These are phyloP conservation scores for Picea mariana DNA, from an alignment of 83 land plant genomes.

Conservation along the genomic window DNA sequence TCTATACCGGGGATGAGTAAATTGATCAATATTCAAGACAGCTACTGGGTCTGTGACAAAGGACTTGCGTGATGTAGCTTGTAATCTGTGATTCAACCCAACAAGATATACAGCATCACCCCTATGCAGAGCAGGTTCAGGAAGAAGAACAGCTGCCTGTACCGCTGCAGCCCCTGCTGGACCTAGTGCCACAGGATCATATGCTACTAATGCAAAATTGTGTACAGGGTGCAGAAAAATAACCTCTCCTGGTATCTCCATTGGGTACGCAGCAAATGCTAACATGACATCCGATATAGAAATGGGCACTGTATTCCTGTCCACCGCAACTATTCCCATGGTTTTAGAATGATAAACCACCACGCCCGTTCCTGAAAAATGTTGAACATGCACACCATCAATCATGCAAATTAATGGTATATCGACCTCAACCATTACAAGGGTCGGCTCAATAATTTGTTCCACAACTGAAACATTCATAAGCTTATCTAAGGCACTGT, in stretches of 20 bases:
- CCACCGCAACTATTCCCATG: constrained; percentile 27
- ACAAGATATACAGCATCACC: too few relatives aligned
- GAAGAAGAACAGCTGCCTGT: constrained; percentile 3
- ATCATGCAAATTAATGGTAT: constrained; percentile 41
- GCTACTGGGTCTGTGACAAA: too few relatives aligned
- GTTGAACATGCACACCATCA: constrained; percentile 46
- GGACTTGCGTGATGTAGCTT: too few relatives aligned
- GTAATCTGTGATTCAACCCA: too few relatives aligned
- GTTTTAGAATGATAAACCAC: constrained; percentile 39
- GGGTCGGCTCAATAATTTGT: constrained; percentile 36
- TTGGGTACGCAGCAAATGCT: constrained; percentile 45
- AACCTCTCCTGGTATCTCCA: constrained; percentile 48
- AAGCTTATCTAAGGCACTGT: constrained; percentile 12
- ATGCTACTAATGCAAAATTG: too few relatives aligned
- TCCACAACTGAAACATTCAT: constrained; percentile 33
- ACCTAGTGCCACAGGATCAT: too few relatives aligned
- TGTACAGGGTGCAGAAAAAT: constrained; percentile 40
- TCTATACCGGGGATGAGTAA: too few relatives aligned
- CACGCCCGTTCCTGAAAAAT: constrained; percentile 46
- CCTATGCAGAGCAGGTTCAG: not conserved
- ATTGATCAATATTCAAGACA: too few relatives aligned
- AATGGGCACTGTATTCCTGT: too few relatives aligned
- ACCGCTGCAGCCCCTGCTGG: too few relatives aligned
- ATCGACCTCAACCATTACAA: constrained; percentile 54
- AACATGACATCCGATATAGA: constrained; percentile 44